These are phyloP conservation scores for Aspergillus nidulans DNA, from an alignment of 495 filamentous ascomycete genomes.

Conservation along the genomic window DNA sequence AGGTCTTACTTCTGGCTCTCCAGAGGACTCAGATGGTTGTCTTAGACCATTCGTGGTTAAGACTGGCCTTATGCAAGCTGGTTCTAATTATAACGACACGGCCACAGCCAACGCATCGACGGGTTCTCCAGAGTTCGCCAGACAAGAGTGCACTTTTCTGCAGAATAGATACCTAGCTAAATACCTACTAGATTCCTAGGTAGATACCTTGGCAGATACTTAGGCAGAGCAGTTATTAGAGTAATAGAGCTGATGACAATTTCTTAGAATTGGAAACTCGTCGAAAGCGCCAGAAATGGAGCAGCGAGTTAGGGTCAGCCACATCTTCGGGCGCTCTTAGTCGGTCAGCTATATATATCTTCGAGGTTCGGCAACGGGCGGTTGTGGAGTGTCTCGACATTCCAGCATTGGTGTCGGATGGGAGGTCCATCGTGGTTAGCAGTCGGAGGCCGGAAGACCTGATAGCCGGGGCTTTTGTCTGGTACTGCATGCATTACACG, in stretches of 20 bases:
- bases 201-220: too few species aligned
- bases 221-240: too few species aligned
- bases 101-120: background rate
- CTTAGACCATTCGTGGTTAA: background rate
- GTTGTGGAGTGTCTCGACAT: background rate
- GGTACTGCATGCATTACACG: background rate
- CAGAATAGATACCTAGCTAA: too few species aligned
- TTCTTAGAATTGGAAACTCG: too few species aligned
- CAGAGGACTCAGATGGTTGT: background rate
- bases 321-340: background rate
- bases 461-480: background rate
- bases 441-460: background rate
- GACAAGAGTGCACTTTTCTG: too few species aligned
- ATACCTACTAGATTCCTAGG: too few species aligned
- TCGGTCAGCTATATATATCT: background rate
- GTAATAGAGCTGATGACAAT: too few species aligned
- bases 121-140: background rate
- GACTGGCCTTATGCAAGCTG: background rate
- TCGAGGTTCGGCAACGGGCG: background rate
- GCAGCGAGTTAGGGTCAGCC: background rate
- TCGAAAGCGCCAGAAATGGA: background rate
- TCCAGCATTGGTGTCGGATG: too few species aligned
- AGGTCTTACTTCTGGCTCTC: background rate
- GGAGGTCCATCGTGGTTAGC: background rate
- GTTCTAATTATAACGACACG: conserved; percentile 1